Conservation (phyloP, 2,329 filamentous ascomycete species). For the Verticillium nonalfalfae region DNA sequence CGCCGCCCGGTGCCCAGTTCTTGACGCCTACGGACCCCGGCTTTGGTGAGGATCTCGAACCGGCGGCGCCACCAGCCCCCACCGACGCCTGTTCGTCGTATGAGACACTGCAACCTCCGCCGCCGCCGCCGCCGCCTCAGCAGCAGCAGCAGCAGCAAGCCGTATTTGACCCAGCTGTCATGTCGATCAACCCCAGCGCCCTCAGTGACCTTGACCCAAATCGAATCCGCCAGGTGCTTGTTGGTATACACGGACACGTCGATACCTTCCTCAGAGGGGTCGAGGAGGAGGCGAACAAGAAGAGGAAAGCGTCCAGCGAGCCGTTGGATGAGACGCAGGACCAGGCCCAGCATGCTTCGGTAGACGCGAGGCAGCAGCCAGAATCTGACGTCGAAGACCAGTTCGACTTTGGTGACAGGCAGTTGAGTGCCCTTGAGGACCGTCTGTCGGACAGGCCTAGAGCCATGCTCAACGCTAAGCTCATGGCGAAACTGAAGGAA, state of each 20-base stretch:
- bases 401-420: no score
- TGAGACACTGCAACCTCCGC: background rate
- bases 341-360: no score
- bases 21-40: background rate
- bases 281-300: background rate
- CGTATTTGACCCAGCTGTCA: background rate
- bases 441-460: no score
- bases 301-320: background rate
- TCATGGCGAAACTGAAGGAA: no score
- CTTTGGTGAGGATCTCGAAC: background rate
- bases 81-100: background rate
- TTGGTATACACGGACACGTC: conserved; percentile 6
- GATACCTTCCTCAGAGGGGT: conserved; percentile 2
- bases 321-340: background rate
- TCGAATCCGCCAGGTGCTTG: conserved; percentile 7
- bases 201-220: conserved; percentile 4
- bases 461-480: no score
- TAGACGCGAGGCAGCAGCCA: no score
- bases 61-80: background rate
- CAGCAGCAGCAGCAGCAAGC: background rate
- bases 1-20: background rate
- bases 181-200: conserved; percentile 7
- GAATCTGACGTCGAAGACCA: no score
- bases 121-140: background rate
- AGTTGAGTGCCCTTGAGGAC: no score